These are phyloP conservation scores for Coprinellus micaceus DNA, from an alignment of 768 basidiomycete species.

Conservation along the genomic window DNA sequence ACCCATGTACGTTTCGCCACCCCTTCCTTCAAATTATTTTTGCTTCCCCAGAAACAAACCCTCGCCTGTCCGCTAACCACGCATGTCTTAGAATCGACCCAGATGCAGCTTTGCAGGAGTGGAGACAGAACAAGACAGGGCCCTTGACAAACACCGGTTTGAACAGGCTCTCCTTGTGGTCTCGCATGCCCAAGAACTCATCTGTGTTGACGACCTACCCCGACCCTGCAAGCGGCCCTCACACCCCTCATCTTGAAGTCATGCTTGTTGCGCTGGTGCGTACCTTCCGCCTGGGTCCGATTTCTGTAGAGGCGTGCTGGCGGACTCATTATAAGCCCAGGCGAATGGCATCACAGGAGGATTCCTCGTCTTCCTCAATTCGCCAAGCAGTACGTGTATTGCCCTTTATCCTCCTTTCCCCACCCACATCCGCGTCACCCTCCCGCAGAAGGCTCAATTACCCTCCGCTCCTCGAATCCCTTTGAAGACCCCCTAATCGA, in stretches of 20 bases:
- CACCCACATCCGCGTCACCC: background rate
- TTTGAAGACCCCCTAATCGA: constrained; percentile 10
- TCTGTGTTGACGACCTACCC: background rate
- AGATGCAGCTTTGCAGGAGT: background rate
- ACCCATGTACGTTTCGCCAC: background rate
- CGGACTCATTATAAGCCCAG: background rate
- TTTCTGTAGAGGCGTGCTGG: background rate
- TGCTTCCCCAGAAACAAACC: background rate
- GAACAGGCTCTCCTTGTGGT: background rate
- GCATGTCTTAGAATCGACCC: background rate
- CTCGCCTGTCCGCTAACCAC: too few relatives aligned
- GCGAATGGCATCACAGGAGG: background rate
- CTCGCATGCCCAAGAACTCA: background rate
- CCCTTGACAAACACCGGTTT: constrained; percentile 6
- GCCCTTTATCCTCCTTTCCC: background rate
- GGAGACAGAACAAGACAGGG: background rate
- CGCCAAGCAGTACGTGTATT: background rate
- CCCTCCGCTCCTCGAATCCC: background rate
- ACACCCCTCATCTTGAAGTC: constrained; percentile 20
- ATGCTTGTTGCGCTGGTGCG: background rate
- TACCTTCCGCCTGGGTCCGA: too few relatives aligned
- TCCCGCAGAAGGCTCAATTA: constrained; percentile 6
- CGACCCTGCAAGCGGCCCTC: constrained; percentile 22
- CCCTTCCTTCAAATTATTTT: background rate
- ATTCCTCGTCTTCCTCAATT: background rate